A percentile compares a stretch with the other conserved stretches of the same genome.
phyloP scores from a whole-genome alignment of 352 stramenopile species.

The Globisporangium polare region DNA sequence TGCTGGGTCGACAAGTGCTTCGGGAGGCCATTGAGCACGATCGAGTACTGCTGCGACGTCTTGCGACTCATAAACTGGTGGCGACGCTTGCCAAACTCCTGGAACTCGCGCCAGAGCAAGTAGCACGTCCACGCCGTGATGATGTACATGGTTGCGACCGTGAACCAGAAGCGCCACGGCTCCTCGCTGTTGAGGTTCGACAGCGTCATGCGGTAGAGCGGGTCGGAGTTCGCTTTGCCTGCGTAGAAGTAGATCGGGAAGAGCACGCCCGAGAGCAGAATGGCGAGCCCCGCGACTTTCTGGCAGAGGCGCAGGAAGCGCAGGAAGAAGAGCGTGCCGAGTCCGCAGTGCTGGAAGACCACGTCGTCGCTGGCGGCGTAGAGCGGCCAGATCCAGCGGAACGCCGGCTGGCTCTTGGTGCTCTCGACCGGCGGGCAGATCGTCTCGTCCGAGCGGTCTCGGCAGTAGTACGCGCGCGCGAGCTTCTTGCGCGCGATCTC shows the following conservation, averaged over 20 bases:
- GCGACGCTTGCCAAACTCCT: conserved; percentile 65
- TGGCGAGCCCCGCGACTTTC: conserved; percentile 56
- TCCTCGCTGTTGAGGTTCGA: conserved; percentile 49
- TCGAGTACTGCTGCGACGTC: conserved; percentile 67
- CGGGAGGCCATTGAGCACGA: conserved; percentile 75
- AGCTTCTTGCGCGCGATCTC: conserved; percentile 56
- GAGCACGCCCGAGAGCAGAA: conserved; percentile 54
- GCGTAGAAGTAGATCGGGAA: conserved; percentile 83
- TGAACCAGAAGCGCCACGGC: conserved; percentile 64
- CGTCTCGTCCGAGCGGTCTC: conserved; percentile 59
- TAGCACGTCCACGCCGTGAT: conserved; percentile 56
- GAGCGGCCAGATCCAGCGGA: conserved; percentile 55
- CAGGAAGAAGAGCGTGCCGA: conserved; percentile 81
- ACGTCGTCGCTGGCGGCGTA: conserved; percentile 65
- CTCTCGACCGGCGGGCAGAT: conserved; percentile 36
- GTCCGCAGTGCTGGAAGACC: conserved; percentile 60
- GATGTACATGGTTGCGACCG: conserved; percentile 63
- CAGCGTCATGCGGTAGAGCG: conserved; percentile 67
- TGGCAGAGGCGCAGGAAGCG: conserved; percentile 69
- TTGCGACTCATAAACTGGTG: conserved; percentile 75
- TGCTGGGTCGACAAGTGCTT: conserved; percentile 68
- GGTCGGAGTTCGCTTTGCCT: conserved; percentile 25
- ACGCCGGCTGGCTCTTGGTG: conserved; percentile 29
- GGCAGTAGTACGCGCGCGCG: conserved; percentile 66
- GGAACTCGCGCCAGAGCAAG: conserved; percentile 64